These are phyloP conservation scores for Aphelidium insulamus DNA, from an alignment of 371 early-diverging fungal species.

Conservation along the genomic window DNA sequence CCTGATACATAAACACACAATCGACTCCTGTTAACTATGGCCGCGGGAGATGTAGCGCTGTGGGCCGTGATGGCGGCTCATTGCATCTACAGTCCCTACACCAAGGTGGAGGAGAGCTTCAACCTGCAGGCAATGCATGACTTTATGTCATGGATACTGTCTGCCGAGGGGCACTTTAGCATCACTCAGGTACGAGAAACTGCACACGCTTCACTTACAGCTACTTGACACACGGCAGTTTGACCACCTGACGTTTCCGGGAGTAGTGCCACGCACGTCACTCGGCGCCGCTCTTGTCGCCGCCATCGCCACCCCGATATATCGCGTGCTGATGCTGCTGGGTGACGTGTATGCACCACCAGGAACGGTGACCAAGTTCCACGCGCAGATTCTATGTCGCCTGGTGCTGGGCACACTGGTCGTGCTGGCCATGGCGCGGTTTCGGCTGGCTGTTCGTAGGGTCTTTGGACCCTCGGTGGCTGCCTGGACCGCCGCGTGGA, in stretches of 20 bases:
- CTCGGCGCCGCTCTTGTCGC: slow-evolving; percentile 31
- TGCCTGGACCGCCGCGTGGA: slow-evolving; percentile 27
- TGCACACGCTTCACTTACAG: too few species aligned
- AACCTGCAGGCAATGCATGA: slow-evolving; percentile 80
- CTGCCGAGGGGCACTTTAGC: too few species aligned
- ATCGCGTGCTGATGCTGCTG: too few species aligned
- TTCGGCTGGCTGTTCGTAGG: slow-evolving; percentile 16
- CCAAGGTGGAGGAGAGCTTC: slow-evolving; percentile 92
- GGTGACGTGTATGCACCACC: too few species aligned
- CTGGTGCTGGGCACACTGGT: slow-evolving; percentile 21
- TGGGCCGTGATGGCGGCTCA: slow-evolving; percentile 16
- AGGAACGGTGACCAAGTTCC: too few species aligned
- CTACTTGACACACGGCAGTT: too few species aligned
- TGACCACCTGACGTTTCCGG: slow-evolving; percentile 71
- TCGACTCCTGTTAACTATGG: too few species aligned
- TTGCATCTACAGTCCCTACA: slow-evolving; percentile 39
- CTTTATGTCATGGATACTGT: too few species aligned
- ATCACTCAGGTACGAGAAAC: too few species aligned
- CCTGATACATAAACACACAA: too few species aligned
- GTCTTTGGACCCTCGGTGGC: slow-evolving; percentile 32
- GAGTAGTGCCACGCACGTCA: slow-evolving; percentile 83
- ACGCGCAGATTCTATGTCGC: slow-evolving; percentile 16
- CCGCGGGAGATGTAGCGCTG: too few species aligned
- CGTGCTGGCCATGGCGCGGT: slow-evolving; percentile 11
- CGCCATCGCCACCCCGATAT: too few species aligned